A percentile compares a stretch with the other conserved stretches of the same genome.
phyloP scores from a whole-genome alignment of 345 rosid genomes.

The Gossypioides kirkii region DNA sequence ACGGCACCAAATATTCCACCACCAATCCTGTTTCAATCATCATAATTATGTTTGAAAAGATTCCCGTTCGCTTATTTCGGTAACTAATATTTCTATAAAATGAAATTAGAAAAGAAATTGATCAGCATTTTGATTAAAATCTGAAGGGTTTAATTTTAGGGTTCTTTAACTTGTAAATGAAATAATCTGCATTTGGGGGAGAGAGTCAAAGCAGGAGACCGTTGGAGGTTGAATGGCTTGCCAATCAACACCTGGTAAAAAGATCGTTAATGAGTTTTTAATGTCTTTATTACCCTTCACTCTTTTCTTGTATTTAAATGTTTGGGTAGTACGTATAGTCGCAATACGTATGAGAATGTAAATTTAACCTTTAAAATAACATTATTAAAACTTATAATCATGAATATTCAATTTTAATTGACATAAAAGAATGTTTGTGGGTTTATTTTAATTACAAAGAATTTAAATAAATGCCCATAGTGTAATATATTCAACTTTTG shows the following conservation, averaged over 20 bases:
- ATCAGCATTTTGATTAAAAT: background rate
- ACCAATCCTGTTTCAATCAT: constrained; percentile 35
- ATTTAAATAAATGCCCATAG: too few species aligned
- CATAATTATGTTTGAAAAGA: background rate
- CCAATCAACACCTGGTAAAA: background rate
- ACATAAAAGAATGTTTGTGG: too few species aligned
- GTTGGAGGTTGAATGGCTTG: background rate
- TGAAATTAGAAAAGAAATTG: constrained; percentile 6
- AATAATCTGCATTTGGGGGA: background rate
- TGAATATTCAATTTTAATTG: too few species aligned
- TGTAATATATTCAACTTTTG: too few species aligned
- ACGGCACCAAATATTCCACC: constrained; percentile 59
- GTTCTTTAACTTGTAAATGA: constrained; percentile 5
- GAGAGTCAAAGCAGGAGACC: constrained; percentile 15
- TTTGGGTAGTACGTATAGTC: too few species aligned
- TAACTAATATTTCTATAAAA: background rate
- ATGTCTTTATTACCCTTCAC: background rate
- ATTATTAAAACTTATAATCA: too few species aligned
- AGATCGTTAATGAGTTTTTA: background rate
- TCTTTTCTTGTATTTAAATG: background rate
- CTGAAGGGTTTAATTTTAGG: background rate
- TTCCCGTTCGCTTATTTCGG: background rate
- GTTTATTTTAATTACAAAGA: too few species aligned
- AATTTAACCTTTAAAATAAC: too few species aligned
- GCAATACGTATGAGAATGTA: too few species aligned